These are phyloP conservation scores for Rhizopogon rudus DNA, from an alignment of 768 basidiomycete species.

Conservation along the genomic window DNA sequence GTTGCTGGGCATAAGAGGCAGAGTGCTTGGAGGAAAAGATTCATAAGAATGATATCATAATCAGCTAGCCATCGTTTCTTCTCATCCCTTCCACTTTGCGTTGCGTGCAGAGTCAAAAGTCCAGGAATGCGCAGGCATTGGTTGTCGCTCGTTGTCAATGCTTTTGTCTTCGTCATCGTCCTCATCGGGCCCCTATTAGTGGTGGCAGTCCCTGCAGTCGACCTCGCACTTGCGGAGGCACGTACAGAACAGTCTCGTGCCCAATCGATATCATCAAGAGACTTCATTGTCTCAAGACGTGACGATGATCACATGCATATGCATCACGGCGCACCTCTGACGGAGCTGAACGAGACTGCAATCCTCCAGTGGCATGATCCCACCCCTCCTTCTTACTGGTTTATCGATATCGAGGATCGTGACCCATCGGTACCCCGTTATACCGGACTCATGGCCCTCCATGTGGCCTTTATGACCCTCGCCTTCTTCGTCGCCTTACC, in stretches of 20 bases:
- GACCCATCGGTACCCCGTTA: slow-evolving; percentile 42
- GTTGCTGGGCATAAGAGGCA: no score
- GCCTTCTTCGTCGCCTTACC: slow-evolving; percentile 86
- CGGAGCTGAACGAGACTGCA: slow-evolving; percentile 76
- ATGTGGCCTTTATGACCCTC: slow-evolving; percentile 66
- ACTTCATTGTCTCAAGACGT: slow-evolving; percentile 5
- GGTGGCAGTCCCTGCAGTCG: not conserved
- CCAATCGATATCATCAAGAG: not conserved
- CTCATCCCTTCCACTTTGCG: not conserved
- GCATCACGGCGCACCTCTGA: slow-evolving; percentile 42
- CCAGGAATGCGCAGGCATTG: slow-evolving; percentile 9
- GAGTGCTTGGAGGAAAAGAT: not conserved
- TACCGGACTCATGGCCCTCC: slow-evolving; percentile 68
- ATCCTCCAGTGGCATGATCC: slow-evolving; percentile 58
- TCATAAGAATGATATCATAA: not conserved
- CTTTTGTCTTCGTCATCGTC: slow-evolving; percentile 3
- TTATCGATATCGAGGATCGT: slow-evolving; percentile 64
- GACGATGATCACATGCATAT: slow-evolving; percentile 41
- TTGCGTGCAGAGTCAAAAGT: not conserved
- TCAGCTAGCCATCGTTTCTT: not conserved
- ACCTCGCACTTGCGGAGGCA: not conserved
- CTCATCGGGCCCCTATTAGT: not conserved
- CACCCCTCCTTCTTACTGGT: slow-evolving; percentile 79
- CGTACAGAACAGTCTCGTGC: not conserved
- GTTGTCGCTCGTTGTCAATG: not conserved